phyloP scores from a whole-genome alignment of 208 protist species.

The Leishmania turanica region DNA sequence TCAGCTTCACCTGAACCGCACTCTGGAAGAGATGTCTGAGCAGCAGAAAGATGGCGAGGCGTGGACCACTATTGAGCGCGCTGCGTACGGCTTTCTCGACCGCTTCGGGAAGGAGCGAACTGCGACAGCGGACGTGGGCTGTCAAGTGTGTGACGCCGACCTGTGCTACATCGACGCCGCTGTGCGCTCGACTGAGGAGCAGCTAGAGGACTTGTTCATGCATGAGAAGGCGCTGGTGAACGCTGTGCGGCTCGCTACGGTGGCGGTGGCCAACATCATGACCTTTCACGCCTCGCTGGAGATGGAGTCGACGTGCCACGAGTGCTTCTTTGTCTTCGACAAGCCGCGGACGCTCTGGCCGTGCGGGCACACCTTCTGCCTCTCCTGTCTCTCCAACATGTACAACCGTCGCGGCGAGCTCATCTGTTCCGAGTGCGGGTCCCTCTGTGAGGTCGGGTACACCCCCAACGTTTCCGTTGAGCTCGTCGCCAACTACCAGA shows the following conservation, averaged over 20 bases:
- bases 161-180: slow-evolving; percentile 75
- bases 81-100: slow-evolving; percentile 56
- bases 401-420: slow-evolving; percentile 77
- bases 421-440: slow-evolving; percentile 88
- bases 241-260: slow-evolving; percentile 59
- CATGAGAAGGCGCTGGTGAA: slow-evolving; percentile 66
- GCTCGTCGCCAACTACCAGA: slow-evolving; percentile 81
- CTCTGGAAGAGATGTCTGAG: background rate
- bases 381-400: slow-evolving; percentile 73
- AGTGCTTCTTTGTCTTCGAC: slow-evolving; percentile 88
- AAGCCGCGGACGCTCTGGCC: slow-evolving; percentile 85
- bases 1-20: slow-evolving; percentile 32
- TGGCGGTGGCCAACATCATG: slow-evolving; percentile 81
- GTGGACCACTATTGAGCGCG: background rate
- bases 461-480: slow-evolving; percentile 83
- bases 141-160: slow-evolving; percentile 73
- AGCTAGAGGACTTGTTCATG: slow-evolving; percentile 72
- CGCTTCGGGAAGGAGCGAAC: slow-evolving; percentile 54
- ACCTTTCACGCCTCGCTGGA: slow-evolving; percentile 85
- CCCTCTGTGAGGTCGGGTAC: slow-evolving; percentile 80
- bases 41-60: background rate
- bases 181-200: slow-evolving; percentile 52
- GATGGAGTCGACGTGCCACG: slow-evolving; percentile 86
- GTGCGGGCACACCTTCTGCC: slow-evolving; percentile 90
- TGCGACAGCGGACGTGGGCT: slow-evolving; percentile 44